These are phyloP conservation scores for Claviceps sp. DNA, from an alignment of 2,329 filamentous ascomycete species.

Conservation along the genomic window DNA sequence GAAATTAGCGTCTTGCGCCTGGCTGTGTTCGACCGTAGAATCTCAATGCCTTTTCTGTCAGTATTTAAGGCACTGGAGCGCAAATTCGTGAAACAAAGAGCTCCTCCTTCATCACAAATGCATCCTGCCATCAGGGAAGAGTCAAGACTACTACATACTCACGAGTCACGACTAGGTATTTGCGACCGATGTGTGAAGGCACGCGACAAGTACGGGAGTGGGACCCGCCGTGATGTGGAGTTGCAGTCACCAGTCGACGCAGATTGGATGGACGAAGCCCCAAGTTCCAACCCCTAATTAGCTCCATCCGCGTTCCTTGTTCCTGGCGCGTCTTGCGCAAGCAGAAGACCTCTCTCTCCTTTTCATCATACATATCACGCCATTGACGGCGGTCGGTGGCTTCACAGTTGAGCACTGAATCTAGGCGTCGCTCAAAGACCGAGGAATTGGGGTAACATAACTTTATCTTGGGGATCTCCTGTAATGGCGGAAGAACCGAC, in stretches of 20 bases:
- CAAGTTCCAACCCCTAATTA: background rate
- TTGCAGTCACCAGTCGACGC: background rate
- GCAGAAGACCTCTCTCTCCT: background rate
- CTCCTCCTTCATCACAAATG: background rate
- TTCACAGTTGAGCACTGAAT: background rate
- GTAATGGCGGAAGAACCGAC: constrained; percentile 28
- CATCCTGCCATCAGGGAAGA: background rate
- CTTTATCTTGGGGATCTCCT: background rate
- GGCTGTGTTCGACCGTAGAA: background rate
- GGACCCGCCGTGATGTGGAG: background rate
- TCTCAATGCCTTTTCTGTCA: background rate
- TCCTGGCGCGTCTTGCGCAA: constrained; percentile 1
- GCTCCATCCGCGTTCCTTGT: background rate
- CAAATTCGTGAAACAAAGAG: background rate
- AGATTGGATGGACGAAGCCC: background rate
- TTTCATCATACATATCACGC: background rate
- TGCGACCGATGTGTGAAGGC: background rate
- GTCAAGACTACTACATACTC: no score
- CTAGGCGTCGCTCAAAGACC: background rate
- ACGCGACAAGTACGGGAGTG: background rate
- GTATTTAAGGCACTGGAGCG: background rate
- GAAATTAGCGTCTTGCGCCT: background rate
- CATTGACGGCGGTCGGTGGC: background rate
- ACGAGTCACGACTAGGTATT: no score
- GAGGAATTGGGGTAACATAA: background rate